Percentiles rank a stretch among this genome's conserved stretches.
Evolutionary conservation across 192 early-diverging fungal species (phyloP).

Genomic region (Mortierella hygrophila): DNA sequence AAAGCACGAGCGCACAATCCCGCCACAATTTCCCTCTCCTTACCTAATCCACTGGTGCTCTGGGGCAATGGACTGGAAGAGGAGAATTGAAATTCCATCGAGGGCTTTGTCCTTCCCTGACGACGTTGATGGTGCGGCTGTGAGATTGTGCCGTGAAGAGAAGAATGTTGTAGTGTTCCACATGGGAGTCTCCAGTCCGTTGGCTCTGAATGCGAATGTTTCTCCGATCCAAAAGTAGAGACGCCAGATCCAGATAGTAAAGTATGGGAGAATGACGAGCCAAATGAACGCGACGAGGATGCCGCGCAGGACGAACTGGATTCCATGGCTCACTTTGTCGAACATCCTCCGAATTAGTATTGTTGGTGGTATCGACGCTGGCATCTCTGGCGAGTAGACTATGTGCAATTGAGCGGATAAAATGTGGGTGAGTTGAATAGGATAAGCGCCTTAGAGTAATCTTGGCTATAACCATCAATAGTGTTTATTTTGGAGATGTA

Average conservation of each 20-base stretch:
- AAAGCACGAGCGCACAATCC: background rate
- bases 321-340: constrained; percentile 59
- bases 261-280: constrained; percentile 86
- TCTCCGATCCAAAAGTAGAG: constrained; percentile 88
- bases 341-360: constrained; percentile 70
- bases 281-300: constrained; percentile 78
- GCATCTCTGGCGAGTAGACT: constrained; percentile 81
- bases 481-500: background rate
- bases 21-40: background rate
- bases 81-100: constrained; percentile 15
- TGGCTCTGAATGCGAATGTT: constrained; percentile 54
- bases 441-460: background rate
- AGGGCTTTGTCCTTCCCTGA: constrained; percentile 2
- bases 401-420: background rate
- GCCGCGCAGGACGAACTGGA: constrained; percentile 63
- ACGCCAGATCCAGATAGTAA: constrained; percentile 87
- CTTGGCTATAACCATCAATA: background rate
- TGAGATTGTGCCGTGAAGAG: constrained; percentile 28
- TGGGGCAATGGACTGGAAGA: constrained; percentile 22
- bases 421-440: background rate
- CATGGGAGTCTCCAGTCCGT: constrained; percentile 43
- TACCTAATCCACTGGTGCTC: constrained; percentile 50
- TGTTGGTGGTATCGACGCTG: constrained; percentile 71
- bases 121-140: background rate
- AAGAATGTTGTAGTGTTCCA: constrained; percentile 39